Percentiles rank a stretch among this genome's conserved stretches.
phyloP scores from a whole-genome alignment of 2,329 filamentous ascomycete species.

The Colletotrichum sp. region DNA sequence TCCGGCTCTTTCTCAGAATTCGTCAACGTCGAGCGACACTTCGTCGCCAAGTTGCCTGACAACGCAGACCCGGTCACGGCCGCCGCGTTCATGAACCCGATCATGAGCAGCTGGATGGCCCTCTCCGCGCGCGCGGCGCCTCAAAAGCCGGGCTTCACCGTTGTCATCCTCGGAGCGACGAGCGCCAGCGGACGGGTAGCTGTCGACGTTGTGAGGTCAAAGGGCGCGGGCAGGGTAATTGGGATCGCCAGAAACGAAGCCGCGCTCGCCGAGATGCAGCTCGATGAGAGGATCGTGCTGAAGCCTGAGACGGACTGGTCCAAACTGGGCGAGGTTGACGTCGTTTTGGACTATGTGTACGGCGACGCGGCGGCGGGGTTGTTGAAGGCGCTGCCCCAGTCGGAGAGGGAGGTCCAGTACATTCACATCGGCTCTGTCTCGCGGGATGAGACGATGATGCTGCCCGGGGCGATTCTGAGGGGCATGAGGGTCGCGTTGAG shows the following conservation, averaged over 20 bases:
- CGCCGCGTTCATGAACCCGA: slow-evolving; percentile 61
- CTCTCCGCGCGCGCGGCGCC: slow-evolving; percentile 46
- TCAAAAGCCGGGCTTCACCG: slow-evolving; percentile 47
- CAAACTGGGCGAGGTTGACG: slow-evolving; percentile 49
- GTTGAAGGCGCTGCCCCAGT: slow-evolving; percentile 41
- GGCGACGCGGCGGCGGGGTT: slow-evolving; percentile 48
- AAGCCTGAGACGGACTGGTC: slow-evolving; percentile 50
- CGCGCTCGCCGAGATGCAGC: slow-evolving; percentile 44
- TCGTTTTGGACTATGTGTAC: slow-evolving; percentile 64
- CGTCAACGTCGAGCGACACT: slow-evolving; percentile 49
- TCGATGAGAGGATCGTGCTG: slow-evolving; percentile 53
- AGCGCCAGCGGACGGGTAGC: slow-evolving; percentile 57
- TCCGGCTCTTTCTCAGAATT: slow-evolving; percentile 51
- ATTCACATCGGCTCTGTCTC: slow-evolving; percentile 57
- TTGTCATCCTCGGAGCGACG: slow-evolving; percentile 58
- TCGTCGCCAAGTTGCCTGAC: slow-evolving; percentile 45
- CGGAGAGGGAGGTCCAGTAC: slow-evolving; percentile 52
- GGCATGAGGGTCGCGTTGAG: slow-evolving; percentile 53
- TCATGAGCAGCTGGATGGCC: slow-evolving; percentile 63
- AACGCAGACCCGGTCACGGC: slow-evolving; percentile 52
- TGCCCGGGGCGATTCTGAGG: slow-evolving; percentile 50
- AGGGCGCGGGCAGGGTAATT: slow-evolving; percentile 55
- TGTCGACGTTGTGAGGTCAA: slow-evolving; percentile 47
- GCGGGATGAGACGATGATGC: slow-evolving; percentile 34
- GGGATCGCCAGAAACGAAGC: slow-evolving; percentile 54